Evolutionary conservation across 306 rosid species (phyloP).

Genomic region (Comarum palustre): DNA sequence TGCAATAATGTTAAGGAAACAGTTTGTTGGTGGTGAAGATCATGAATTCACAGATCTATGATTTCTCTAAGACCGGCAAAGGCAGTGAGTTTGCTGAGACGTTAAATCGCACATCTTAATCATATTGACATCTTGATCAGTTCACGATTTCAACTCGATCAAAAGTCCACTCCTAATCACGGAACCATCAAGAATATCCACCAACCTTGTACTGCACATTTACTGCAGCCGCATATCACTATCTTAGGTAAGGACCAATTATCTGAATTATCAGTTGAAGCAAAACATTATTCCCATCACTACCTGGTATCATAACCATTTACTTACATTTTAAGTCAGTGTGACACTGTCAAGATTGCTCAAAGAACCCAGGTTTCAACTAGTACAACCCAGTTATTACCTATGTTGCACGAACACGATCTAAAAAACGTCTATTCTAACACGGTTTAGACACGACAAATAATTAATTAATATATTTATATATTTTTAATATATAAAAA

Average conservation of each 20-base stretch:
- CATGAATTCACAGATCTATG: neutral
- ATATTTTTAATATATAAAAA: no score
- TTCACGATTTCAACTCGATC: neutral
- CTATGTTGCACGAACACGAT: no score
- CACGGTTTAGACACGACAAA: no score
- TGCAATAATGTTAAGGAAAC: neutral
- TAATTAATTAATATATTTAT: no score
- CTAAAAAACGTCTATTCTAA: no score
- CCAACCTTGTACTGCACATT: neutral
- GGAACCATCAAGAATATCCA: neutral
- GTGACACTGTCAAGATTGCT: neutral
- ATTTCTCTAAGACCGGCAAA: neutral
- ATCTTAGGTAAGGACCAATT: neutral
- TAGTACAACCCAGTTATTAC: neutral
- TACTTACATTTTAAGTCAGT: neutral
- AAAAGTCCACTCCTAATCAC: conserved; percentile 15
- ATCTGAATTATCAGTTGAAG: conserved; percentile 10
- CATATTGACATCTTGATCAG: neutral
- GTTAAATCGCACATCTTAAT: neutral
- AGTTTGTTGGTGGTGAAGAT: neutral
- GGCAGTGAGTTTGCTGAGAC: conserved; percentile 1
- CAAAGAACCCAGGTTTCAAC: neutral
- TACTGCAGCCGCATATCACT: neutral
- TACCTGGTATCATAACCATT: neutral
- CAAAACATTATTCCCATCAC: neutral